These are phyloP conservation scores for Colletotrichum tabaci DNA, from an alignment of 2,329 filamentous ascomycete genomes.

Conservation along the genomic window DNA sequence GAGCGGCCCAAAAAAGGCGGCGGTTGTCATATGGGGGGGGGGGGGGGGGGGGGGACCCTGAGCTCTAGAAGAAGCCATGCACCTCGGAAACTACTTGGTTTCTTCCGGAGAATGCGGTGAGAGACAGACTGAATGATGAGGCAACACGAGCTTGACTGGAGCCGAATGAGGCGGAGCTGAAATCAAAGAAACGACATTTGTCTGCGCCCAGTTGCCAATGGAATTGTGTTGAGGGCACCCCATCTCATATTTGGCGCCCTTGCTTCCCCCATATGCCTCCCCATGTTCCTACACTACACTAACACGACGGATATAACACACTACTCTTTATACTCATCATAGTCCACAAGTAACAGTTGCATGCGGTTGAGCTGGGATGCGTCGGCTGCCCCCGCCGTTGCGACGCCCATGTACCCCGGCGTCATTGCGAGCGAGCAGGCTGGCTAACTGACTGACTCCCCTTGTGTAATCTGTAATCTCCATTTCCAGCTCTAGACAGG, in stretches of 20 bases:
- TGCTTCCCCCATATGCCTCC: slow-evolving; percentile 14
- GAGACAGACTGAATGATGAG: slow-evolving; percentile 6
- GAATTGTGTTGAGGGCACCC: slow-evolving; percentile 22
- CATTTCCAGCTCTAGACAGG: slow-evolving; percentile 10
- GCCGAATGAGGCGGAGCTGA: background rate
- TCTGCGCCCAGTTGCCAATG: slow-evolving; percentile 1
- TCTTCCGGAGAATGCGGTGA: slow-evolving; percentile 33
- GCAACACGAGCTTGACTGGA: slow-evolving; percentile 10
- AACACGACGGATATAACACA: too few relatives aligned
- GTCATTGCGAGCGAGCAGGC: background rate
- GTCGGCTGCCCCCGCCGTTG: slow-evolving; percentile 30
- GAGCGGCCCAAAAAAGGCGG: background rate
- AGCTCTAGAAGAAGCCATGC: slow-evolving; percentile 21
- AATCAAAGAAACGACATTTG: background rate
- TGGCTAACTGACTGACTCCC: background rate
- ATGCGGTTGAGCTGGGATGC: slow-evolving; percentile 23
- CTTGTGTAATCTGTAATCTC: slow-evolving; percentile 19
- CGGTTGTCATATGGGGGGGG: slow-evolving; percentile 35
- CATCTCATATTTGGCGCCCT: slow-evolving; percentile 17
- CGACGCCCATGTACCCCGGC: slow-evolving; percentile 11
- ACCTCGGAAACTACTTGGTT: slow-evolving; percentile 9
- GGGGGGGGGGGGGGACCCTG: slow-evolving; percentile 21
- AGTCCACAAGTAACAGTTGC: background rate
- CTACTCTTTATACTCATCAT: background rate
- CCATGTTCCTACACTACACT: slow-evolving; percentile 4